Percentiles rank a stretch among this genome's conserved stretches.
Conservation (phyloP, 345 rosid genomes). For the Salix viminalis region DNA sequence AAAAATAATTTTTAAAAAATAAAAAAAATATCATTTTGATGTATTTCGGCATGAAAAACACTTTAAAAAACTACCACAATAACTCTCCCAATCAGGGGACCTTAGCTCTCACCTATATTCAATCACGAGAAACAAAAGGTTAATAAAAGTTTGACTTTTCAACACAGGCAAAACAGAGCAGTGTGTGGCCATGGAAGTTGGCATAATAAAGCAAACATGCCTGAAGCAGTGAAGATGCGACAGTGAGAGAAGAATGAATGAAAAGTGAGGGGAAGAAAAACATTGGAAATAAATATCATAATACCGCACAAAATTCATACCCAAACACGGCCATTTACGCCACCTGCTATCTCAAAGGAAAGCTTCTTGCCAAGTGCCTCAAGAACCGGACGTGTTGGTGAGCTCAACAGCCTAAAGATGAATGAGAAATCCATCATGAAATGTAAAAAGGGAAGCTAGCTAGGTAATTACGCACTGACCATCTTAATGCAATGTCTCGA, state of each 20-base stretch:
- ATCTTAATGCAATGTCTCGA: background rate
- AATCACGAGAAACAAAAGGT: background rate
- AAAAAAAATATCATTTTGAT: no score
- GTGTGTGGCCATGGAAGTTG: background rate
- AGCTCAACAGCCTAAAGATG: conserved; percentile 56
- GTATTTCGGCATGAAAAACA: no score
- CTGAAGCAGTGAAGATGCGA: background rate
- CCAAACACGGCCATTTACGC: conserved; percentile 80
- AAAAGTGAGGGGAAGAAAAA: background rate
- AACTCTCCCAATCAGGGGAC: no score
- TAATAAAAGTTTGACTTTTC: background rate
- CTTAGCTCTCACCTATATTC: conserved; percentile 44
- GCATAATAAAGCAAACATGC: background rate
- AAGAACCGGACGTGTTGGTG: conserved; percentile 70
- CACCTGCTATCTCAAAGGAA: conserved; percentile 74
- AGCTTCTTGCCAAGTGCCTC: conserved; percentile 76
- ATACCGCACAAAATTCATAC: conserved; percentile 26
- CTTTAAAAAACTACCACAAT: no score
- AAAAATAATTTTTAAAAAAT: no score
- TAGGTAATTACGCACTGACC: background rate
- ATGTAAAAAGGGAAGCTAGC: background rate
- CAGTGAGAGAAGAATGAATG: background rate
- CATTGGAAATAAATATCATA: background rate
- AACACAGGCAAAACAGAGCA: background rate
- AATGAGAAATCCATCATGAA: background rate